Base-by-base conservation (phyloP, 768 basidiomycete species). In the Steccherinum ochraceum region DNA sequence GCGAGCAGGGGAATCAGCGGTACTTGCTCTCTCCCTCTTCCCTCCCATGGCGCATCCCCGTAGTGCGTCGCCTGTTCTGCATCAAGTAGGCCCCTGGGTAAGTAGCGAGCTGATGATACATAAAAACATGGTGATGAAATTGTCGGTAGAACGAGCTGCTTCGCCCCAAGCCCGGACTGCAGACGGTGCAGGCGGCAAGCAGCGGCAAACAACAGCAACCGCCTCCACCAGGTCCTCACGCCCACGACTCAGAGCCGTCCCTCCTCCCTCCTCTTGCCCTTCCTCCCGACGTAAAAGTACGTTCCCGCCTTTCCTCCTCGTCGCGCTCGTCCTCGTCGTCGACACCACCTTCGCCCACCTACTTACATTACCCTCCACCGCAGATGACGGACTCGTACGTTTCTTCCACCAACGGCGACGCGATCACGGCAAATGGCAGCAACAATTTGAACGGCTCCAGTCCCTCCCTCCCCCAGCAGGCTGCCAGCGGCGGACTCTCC, bases 341-440 rank as follows among this genome's bases (percentile, higher is more conserved):
- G 49, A 43, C 44, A 52, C 45, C 49, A 59, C 56, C 56, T 60
- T 61, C 7, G 30, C 30, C 30, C 40, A 43, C 53, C 40, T 47
- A 18, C 50, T 45, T 46, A 35, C 30, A 35, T 49, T 61, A 52
- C 46, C 46, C 12, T 46, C 47, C 42, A 53, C 56, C 54, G 44
- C 61, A 81, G 77, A 90, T 90, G 88, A 65, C 87, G 53, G 85
- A 88, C 68, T 84, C 84, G 40, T 89, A 84, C 71, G 62, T 74
- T 61, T 86, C 84, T 55, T 78, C 80, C 61, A 79, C 78, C 65
- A 79, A 78, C 61, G 81, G 82, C 66, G 80, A 84, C 67, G 69
- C 75, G 52, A 69, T 74, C 42, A 72, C 78, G 50, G 85, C 83
- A 63, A 81, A 80, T 61, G 67, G 72, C 52, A 81, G 80, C 62